Base-by-base conservation (phyloP, 116 monocot genomes). In the Iris pallida region DNA sequence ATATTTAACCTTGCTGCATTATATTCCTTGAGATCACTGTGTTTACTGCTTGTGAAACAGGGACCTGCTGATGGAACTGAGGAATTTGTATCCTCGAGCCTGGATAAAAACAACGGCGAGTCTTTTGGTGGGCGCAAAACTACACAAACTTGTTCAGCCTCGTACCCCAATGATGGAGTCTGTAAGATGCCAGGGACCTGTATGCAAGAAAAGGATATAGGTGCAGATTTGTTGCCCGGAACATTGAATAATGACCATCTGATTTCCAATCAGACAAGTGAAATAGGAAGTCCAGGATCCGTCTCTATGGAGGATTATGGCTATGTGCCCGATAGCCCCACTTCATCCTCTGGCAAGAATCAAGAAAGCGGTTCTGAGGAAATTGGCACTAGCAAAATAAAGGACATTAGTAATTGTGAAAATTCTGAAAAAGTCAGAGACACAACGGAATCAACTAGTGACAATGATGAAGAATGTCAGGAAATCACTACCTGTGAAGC, bases 261-360 rank as follows among this genome's bases (percentile, higher is more conserved):
- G 1, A 17, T 14, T 14, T 56, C 47, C 30, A 20, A 54, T 48
- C 8, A 47, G 47, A 41, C 11, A 7, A 43, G 20, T 69, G 67
- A 41, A 53, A 40, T 15, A 1, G 61, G 4, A 20, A 20, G 5
- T 4, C 12, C 30, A 42, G 17, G 30, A 5, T 7, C 18, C 16
- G 46, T 57, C 47, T 53, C 52, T 10, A 14, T 60, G 4, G 53
- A 68, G 53, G 56, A 63, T 41, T 30, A 30, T 43, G 69, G 47
- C 5, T 63, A 55, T 47, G 69, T 64, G 5, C 60, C 54, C 13
- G 69, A 76, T 62, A 76, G 63, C 54, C 63, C 45, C 19, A 47
- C 40, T 57, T 64, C 55, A 5, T 53, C 55, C 19, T 65, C 65
- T 30, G 55, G 65, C 19, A 40, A 73, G 18, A 73, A 65, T 20